Percentiles rank a stretch among this genome's conserved stretches.
Evolutionary conservation across 306 rosid genomes (phyloP).

Genomic region (Citrullus mucosospermus): DNA sequence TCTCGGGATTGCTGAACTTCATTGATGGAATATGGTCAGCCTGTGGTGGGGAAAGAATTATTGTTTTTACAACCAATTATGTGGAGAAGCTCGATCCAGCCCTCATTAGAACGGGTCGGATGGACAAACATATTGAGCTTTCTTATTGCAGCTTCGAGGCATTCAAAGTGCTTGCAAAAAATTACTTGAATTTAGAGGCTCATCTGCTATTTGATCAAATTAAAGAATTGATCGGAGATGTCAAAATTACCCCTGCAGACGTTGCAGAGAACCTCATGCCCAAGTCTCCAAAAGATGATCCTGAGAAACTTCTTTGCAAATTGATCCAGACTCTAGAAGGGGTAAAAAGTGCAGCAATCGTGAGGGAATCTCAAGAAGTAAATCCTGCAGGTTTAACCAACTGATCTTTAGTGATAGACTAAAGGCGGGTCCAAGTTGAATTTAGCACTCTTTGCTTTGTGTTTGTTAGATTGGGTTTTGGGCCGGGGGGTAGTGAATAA

Average conservation of each 20-base stretch:
- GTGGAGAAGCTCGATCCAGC: slow-evolving; percentile 86
- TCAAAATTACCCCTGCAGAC: slow-evolving; percentile 62
- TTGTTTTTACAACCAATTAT: slow-evolving; percentile 72
- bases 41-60: slow-evolving; percentile 66
- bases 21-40: slow-evolving; percentile 85
- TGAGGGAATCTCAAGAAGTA: neutral
- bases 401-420: neutral
- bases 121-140: slow-evolving; percentile 78
- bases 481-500: neutral
- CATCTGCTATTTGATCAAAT: slow-evolving; percentile 44
- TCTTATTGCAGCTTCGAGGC: slow-evolving; percentile 61
- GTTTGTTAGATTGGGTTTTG: neutral
- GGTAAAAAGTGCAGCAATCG: slow-evolving; percentile 12
- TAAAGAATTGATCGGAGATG: slow-evolving; percentile 25
- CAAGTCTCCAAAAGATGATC: slow-evolving; percentile 43
- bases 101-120: slow-evolving; percentile 66
- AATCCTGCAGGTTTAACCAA: neutral
- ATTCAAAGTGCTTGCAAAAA: slow-evolving; percentile 64
- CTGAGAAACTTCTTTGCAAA: slow-evolving; percentile 38
- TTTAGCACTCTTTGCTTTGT: neutral
- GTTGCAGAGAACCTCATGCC: slow-evolving; percentile 79
- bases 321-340: slow-evolving; percentile 50
- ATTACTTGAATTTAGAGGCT: slow-evolving; percentile 39
- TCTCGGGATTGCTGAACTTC: slow-evolving; percentile 75
- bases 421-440: neutral